Evolutionary conservation across 208 protist genomes (phyloP).

Genomic region (Wallacemonas collosoma): DNA sequence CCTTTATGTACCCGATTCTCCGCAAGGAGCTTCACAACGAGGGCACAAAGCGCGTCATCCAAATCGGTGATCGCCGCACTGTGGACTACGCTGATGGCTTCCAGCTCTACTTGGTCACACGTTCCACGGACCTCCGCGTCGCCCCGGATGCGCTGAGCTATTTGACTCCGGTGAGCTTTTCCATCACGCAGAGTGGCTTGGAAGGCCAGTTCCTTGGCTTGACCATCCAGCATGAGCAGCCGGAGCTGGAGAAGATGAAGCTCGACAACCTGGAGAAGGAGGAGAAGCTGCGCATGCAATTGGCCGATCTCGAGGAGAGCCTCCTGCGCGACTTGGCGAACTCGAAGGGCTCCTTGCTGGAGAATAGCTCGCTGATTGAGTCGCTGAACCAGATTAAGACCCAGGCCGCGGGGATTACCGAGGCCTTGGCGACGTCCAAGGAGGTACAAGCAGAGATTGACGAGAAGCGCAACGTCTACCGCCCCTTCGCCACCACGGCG

Average conservation of each 20-base stretch:
- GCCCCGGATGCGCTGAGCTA: conserved; percentile 92
- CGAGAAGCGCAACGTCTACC: conserved; percentile 94
- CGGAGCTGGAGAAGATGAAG: conserved; percentile 96
- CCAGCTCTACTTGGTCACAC: conserved; percentile 95
- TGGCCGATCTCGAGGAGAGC: conserved; percentile 93
- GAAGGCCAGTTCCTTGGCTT: conserved; percentile 97
- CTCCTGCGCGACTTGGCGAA: conserved; percentile 93
- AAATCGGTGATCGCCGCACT: conserved; percentile 96
- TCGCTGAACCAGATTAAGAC: conserved; percentile 96
- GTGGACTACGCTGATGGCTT: conserved; percentile 98
- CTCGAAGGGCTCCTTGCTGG: conserved; percentile 95
- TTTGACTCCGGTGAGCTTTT: conserved; percentile 96
- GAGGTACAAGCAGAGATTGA: conserved; percentile 93
- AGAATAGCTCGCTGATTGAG: conserved; percentile 95
- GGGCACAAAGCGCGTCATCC: conserved; percentile 90
- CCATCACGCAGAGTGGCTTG: conserved; percentile 96
- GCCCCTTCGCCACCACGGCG: conserved; percentile 90
- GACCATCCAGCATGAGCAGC: conserved; percentile 97
- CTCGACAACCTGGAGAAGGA: conserved; percentile 93
- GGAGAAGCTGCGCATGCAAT: conserved; percentile 95
- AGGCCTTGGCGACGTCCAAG: conserved; percentile 87
- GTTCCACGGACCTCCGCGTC: conserved; percentile 86
- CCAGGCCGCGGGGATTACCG: conserved; percentile 89
- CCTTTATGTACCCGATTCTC: conserved; percentile 96
- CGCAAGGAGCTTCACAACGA: conserved; percentile 92